Evolutionary conservation across 2,329 filamentous ascomycete genomes (phyloP).

Genomic region (Neofusicoccum ribis): DNA sequence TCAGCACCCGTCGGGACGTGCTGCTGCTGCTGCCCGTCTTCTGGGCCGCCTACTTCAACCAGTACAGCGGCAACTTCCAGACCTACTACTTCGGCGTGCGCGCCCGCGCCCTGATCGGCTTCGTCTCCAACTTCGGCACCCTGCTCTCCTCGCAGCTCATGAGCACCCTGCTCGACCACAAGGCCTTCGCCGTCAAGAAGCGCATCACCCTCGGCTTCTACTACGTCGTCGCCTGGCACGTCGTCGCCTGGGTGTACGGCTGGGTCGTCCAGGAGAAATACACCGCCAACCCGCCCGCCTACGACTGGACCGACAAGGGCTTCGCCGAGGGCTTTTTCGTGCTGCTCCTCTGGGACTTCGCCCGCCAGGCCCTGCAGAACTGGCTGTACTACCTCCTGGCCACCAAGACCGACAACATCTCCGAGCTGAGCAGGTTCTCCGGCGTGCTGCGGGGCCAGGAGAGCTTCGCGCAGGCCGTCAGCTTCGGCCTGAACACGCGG

Average conservation of each 20-base stretch:
- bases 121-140: conserved; percentile 44
- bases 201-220: conserved; percentile 48
- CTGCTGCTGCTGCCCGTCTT: conserved; percentile 46
- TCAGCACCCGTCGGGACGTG: conserved; percentile 34
- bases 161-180: conserved; percentile 48
- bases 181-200: conserved; percentile 39
- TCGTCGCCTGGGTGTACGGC: conserved; percentile 53
- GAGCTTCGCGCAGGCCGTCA: conserved; percentile 47
- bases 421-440: conserved; percentile 48
- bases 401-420: conserved; percentile 58
- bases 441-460: conserved; percentile 49
- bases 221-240: conserved; percentile 47
- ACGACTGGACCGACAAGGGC: conserved; percentile 44
- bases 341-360: conserved; percentile 51
- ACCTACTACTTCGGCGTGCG: conserved; percentile 51
- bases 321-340: conserved; percentile 53
- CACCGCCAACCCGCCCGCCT: conserved; percentile 42
- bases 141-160: conserved; percentile 50
- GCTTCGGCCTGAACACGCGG: conserved; percentile 45
- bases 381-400: conserved; percentile 59
- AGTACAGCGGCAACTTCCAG: conserved; percentile 52
- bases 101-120: conserved; percentile 50
- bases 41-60: conserved; percentile 49
- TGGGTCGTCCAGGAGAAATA: conserved; percentile 57
- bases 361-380: conserved; percentile 55